Percentiles rank a stretch among this genome's conserved stretches.
Evolutionary conservation across 352 stramenopile species (phyloP).

Genomic region (Blastocystis sp.): DNA sequence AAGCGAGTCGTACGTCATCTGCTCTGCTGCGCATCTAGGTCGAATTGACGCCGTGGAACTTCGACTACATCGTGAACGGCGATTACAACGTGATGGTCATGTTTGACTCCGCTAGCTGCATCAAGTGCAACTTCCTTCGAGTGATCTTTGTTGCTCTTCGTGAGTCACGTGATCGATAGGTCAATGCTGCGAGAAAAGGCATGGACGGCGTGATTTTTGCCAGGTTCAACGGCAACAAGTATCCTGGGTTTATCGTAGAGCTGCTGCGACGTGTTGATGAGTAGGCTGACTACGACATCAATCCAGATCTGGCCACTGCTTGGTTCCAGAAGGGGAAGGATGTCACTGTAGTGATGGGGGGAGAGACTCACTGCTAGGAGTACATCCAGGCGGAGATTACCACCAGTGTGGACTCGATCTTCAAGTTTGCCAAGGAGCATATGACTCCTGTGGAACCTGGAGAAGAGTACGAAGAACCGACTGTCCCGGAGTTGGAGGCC

Average conservation of each 20-base stretch:
- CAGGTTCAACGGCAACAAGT: slow-evolving; percentile 13
- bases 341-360: background rate
- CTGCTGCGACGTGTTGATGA: background rate
- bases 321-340: slow-evolving; percentile 42
- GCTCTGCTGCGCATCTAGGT: background rate
- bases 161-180: background rate
- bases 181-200: background rate
- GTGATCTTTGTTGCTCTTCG: background rate
- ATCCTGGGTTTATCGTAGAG: background rate
- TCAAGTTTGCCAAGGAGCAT: slow-evolving; percentile 39
- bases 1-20: background rate
- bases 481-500: background rate
- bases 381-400: background rate
- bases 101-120: background rate
- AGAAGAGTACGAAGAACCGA: background rate
- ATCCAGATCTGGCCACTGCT: background rate
- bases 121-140: background rate
- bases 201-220: slow-evolving; percentile 16
- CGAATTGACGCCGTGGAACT: slow-evolving; percentile 21
- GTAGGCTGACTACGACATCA: slow-evolving; percentile 4
- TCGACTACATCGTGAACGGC: slow-evolving; percentile 2
- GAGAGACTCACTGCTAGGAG: background rate
- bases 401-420: slow-evolving; percentile 13
- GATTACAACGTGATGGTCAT: slow-evolving; percentile 34
- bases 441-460: background rate